Evolutionary conservation across 768 basidiomycete genomes (phyloP), one percentile per base, ranked within the genome.

Genomic region (Russula sp.): DNA sequence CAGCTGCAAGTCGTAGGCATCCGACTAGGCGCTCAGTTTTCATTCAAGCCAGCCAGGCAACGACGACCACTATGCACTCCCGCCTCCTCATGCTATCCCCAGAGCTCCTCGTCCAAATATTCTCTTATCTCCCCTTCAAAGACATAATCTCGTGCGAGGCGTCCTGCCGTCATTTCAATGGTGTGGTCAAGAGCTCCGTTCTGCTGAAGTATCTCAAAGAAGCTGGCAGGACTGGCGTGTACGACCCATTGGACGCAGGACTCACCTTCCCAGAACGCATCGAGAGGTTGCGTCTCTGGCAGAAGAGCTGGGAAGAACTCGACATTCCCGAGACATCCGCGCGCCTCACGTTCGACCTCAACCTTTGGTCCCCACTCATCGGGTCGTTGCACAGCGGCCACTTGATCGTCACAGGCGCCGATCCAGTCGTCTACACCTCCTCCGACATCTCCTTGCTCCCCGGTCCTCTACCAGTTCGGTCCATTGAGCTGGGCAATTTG

Each of bases 51-150:
- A 25, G 38, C 47, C 25, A 29, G 16, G 39, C 53, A 61, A 42
- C 52, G 22, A 52, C 38, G 35, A 53, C 38, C 43, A 63, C 43
- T 46, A 54, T 63, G 62, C 39, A 20, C 4, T 20, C 57, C 47
- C 16, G 35, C 22, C 46, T 63, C 41, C 62, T 63, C 39, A 36
- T 45, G 16, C 47, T 63, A 11, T 63, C 62, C 8, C 57, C 62
- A 59, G 62, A 63, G 46, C 62, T 63, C 18, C 52, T 63, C 16
- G 62, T 63, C 29, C 58, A 63, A 42, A 63, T 63, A 36, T 54
- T 63, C 45, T 63, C 62, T 29, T 63, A 63, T 35, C 62, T 63
- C 25, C 36, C 57, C 57, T 55, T 54, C 46, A 59, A 51, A 18
- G 62, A 63, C 35, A 63, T 63, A 14, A 45, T 43, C 51, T 63